Evolutionary conservation across 2,329 filamentous ascomycete genomes (phyloP).

Genomic region (Epichloe gansuensis): DNA sequence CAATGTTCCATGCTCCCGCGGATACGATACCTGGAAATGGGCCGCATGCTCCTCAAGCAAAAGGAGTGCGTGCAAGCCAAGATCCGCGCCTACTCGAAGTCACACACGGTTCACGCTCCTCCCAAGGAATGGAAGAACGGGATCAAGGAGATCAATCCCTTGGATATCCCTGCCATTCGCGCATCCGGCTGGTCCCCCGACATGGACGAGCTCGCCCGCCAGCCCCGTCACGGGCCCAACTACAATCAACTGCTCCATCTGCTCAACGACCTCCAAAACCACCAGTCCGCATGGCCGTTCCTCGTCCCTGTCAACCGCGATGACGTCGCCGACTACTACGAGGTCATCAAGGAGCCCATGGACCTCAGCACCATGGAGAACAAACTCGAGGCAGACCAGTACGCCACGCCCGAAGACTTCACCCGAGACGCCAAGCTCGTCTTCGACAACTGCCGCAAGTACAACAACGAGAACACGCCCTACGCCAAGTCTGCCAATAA

Average conservation of each 20-base stretch:
- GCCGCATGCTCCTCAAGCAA: constrained; percentile 91
- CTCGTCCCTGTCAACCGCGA: constrained; percentile 86
- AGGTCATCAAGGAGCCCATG: constrained; percentile 97
- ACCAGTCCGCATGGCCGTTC: constrained; percentile 89
- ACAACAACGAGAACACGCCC: constrained; percentile 89
- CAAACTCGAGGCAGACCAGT: constrained; percentile 75
- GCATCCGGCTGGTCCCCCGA: constrained; percentile 90
- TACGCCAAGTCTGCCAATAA: constrained; percentile 94
- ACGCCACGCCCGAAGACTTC: constrained; percentile 84
- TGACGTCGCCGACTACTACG: constrained; percentile 97
- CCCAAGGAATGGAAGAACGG: constrained; percentile 77
- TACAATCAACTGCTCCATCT: constrained; percentile 89
- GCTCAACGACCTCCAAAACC: constrained; percentile 90
- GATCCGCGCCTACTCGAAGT: constrained; percentile 81
- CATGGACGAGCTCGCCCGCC: constrained; percentile 93
- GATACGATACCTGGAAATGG: constrained; percentile 84
- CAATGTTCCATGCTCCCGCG: constrained; percentile 95
- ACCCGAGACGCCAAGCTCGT: constrained; percentile 78
- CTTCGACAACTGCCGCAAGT: constrained; percentile 88
- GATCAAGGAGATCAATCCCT: constrained; percentile 63
- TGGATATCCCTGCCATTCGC: constrained; percentile 77
- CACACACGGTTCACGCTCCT: constrained; percentile 73
- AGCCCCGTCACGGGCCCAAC: constrained; percentile 89
- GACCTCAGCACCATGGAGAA: constrained; percentile 91
- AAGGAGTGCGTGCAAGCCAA: constrained; percentile 93